Evolutionary conservation across 345 rosid species (phyloP).

Genomic region (Salix purpurea): DNA sequence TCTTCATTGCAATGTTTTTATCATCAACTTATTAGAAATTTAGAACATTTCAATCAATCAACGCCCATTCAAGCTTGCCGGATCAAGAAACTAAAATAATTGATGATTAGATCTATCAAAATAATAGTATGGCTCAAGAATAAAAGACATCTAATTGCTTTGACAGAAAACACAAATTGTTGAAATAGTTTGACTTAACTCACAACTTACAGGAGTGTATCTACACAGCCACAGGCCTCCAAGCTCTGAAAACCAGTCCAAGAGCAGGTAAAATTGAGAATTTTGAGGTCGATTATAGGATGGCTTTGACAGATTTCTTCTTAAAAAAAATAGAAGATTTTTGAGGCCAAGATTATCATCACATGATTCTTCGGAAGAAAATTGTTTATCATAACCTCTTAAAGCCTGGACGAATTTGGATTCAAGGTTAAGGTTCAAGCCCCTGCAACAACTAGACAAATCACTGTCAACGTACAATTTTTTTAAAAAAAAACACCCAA

Average conservation of each 20-base stretch:
- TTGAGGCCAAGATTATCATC: neutral
- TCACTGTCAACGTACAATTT: neutral
- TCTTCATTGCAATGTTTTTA: neutral
- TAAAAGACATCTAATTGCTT: neutral
- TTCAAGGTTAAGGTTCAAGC: neutral
- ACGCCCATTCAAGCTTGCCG: neutral
- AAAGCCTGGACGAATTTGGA: neutral
- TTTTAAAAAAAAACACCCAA: too few species aligned
- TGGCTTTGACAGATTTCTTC: conserved; percentile 7
- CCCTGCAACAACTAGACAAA: neutral
- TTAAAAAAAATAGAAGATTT: neutral
- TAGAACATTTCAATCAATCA: neutral
- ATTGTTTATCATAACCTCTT: neutral
- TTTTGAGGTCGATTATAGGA: neutral
- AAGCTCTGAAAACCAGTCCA: neutral
- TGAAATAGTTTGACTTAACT: neutral
- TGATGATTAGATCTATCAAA: neutral
- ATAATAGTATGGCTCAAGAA: neutral
- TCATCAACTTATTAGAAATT: neutral
- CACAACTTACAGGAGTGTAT: too few species aligned
- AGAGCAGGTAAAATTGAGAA: neutral
- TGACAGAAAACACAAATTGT: too few species aligned
- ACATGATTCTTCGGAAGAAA: neutral
- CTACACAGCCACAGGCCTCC: neutral
- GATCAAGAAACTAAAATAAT: neutral